Conservation (phyloP, 2,329 filamentous ascomycete genomes). For the Alternaria sp. region DNA sequence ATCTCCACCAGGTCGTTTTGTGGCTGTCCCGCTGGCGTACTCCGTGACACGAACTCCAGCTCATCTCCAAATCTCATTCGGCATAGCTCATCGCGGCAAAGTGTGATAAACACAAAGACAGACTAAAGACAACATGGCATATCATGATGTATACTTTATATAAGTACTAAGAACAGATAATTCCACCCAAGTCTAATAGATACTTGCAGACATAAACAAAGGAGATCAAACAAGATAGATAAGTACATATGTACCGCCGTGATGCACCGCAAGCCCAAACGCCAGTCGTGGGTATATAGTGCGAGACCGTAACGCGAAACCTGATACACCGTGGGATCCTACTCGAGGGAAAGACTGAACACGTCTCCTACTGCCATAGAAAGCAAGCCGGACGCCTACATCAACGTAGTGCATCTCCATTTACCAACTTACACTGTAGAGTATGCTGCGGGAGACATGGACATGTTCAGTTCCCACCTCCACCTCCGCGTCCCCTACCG, state of each 20-base stretch:
- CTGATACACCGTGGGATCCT: background rate
- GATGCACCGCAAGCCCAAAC: constrained; percentile 7
- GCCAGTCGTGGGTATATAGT: constrained; percentile 22
- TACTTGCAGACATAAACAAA: background rate
- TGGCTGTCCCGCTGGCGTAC: too few relatives aligned
- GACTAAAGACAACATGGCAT: background rate
- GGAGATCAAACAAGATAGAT: background rate
- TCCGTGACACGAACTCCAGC: too few relatives aligned
- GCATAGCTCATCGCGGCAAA: too few relatives aligned
- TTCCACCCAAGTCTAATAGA: background rate
- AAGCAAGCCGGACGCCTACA: background rate
- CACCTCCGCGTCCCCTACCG: constrained; percentile 32
- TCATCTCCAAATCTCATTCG: too few relatives aligned
- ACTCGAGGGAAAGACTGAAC: background rate
- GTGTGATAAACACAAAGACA: too few relatives aligned
- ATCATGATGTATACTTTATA: background rate
- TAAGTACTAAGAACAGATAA: background rate
- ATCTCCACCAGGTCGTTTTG: too few relatives aligned
- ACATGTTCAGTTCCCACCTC: background rate
- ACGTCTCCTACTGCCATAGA: background rate
- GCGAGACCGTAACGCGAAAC: constrained; percentile 5
- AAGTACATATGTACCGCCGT: background rate
- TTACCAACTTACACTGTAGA: background rate
- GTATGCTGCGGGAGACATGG: background rate
- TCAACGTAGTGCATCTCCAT: background rate